Base-by-base conservation (phyloP, 2,329 filamentous ascomycete genomes). In the Epicoccum nigrum region DNA sequence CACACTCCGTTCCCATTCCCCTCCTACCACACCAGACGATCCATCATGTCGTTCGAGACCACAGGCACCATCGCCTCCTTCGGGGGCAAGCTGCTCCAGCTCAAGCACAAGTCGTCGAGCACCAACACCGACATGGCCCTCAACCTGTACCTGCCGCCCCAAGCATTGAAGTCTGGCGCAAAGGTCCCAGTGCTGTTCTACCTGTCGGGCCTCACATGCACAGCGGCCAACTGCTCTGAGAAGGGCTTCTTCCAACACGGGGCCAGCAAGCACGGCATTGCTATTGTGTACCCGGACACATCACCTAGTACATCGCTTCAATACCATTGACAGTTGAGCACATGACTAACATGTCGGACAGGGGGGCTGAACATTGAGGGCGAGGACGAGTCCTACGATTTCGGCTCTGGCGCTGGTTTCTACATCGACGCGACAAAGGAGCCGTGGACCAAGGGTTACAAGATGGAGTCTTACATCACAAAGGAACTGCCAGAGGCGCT, bases 381-480 rank as follows among this genome's bases (percentile, higher is more conserved):
- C 66, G 92, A 97, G 79, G 86, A 95, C 67, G 93, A 96, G 59
- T 74, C 82, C 40, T 99, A 87, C 75, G 94, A 99, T 76, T 97
- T 99, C 71, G 94, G 94, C 65, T 85, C 85, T 56, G 93, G 89
- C 4, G 94, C 94, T 1, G 90, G 91, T 46, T 99, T 99, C 82
- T 99, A 99, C 80, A 79, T 99, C 62, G 87, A 99, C 73, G 92
- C 93, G 8, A 90, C 86, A 4, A 81, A 79, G 59, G 81, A 83
- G 23, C 91, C 92, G 8, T 99, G 86, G 80, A 79, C 79, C 52
- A 78, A 80, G 45, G 85, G 90, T 71, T 99, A 99, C 81, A 87
- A 87, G 64, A 99, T 99, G 94, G 92, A 97, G 80, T 86, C 83
- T 56, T 99, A 99, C 79, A 83, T 99, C 61, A 87, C 88, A n/a